phyloP scores from a whole-genome alignment of 139 green algal genomes.

The Tetratostichococcus sp. region DNA sequence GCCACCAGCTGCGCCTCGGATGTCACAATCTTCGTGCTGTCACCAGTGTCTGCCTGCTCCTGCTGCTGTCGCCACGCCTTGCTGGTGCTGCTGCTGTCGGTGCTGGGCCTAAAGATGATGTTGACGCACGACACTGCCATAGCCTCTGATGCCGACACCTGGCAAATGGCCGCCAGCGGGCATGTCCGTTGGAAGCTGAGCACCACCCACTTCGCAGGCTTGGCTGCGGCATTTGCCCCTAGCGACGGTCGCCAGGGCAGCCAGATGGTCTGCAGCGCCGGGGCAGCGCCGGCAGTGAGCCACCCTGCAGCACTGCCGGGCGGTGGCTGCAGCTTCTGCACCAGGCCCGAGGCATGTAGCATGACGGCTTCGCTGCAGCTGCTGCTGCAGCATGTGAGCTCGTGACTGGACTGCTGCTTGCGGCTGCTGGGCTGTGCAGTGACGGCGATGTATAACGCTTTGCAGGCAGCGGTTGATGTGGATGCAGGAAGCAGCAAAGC shows the following conservation, averaged over 20 bases:
- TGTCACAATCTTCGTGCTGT: not conserved
- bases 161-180: not conserved
- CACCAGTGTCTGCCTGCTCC: not conserved
- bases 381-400: not conserved
- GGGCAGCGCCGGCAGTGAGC: not conserved
- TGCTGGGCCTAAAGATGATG: not conserved
- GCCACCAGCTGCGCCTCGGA: not conserved
- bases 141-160: not conserved
- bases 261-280: not conserved
- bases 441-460: not conserved
- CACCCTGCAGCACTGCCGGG: not conserved
- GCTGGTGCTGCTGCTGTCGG: too few species aligned
- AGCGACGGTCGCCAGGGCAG: not conserved
- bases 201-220: not conserved
- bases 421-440: not conserved
- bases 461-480: too few species aligned
- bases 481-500: not conserved
- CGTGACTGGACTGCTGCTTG: not conserved
- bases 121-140: not conserved
- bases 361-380: not conserved
- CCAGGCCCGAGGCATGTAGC: conserved; percentile 1
- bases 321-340: conserved; percentile 4
- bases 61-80: too few species aligned
- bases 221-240: not conserved
- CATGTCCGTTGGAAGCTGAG: not conserved